Conservation (phyloP, 352 stramenopile genomes). For the Phytophthora multivora region DNA sequence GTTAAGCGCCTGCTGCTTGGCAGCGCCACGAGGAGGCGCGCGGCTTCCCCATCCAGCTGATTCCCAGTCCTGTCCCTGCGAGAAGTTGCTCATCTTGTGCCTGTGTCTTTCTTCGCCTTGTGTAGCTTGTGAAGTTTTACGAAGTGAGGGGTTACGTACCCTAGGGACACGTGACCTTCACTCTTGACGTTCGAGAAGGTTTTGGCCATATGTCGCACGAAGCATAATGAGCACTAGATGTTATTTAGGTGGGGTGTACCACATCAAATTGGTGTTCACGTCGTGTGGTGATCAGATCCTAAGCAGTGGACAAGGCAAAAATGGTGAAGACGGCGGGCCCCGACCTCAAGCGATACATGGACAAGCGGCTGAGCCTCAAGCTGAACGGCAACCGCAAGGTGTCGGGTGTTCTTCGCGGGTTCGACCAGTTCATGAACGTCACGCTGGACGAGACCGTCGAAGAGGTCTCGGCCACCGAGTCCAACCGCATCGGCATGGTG, state of each 20-base stretch:
- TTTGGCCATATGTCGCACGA: neutral
- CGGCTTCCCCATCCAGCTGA: conserved; percentile 78
- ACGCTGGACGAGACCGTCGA: conserved; percentile 94
- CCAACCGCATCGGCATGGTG: conserved; percentile 93
- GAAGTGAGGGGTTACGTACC: conserved; percentile 31
- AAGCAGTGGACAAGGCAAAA: conserved; percentile 6
- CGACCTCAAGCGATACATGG: conserved; percentile 93
- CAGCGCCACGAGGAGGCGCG: conserved; percentile 53
- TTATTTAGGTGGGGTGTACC: neutral
- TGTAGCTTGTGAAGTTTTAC: conserved; percentile 18
- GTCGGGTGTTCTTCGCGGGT: conserved; percentile 92
- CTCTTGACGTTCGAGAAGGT: conserved; percentile 33
- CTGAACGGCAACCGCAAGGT: conserved; percentile 96
- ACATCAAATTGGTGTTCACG: conserved; percentile 15
- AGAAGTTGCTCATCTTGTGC: conserved; percentile 61
- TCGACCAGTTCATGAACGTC: conserved; percentile 98
- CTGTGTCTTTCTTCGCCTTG: conserved; percentile 15
- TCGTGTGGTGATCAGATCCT: conserved; percentile 14
- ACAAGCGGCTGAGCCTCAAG: conserved; percentile 94
- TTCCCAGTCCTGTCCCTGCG: conserved; percentile 82
- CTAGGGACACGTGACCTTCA: conserved; percentile 25
- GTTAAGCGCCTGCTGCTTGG: conserved; percentile 76
- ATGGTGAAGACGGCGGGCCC: conserved; percentile 85
- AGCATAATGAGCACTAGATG: conserved; percentile 20
- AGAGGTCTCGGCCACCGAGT: conserved; percentile 86